Evolutionary conservation across 129 eudicot genomes (phyloP), one percentile per base, ranked within the genome.

Genomic region (Flaveria bidentis): DNA sequence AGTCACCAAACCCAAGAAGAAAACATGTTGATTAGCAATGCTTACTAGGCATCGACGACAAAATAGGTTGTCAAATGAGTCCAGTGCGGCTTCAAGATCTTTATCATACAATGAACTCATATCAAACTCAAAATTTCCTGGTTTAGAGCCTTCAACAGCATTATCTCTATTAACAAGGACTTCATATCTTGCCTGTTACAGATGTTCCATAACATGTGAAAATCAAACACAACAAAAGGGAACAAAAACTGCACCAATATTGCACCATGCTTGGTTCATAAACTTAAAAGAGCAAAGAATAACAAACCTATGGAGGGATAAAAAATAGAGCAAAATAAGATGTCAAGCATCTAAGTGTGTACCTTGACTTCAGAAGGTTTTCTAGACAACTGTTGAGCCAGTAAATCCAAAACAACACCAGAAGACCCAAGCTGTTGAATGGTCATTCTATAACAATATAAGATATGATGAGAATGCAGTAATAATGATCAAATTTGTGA

Each of bases 11-110:
- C 6, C 51, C 56, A 71, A 51, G 70, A 81, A 45, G 11, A 47
- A 76, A 30, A 39, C 23, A 77, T 42, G 22, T n/a, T 42, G 5
- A 44, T 67, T 44, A 72, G 55, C 36, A 50, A 76, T 55, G 73
- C 86, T 84, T 88, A 95, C 99, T 78, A 87, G 87, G 80, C 99
- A 95, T 78, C 99, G 97, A 52, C 99, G 99, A 78, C 99, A 95
- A 73, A 91, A 95, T 51, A 95, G 80, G 75, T 91, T 95, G 86
- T 95, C 99, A 80, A 95, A 95, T 11, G 99, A 95, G 82, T 95
- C 99, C 73, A 95, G 66, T 67, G 99, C 99, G 66, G 96, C 89
- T 61, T 91, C 97, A 66, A 95, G 90, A 85, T 91, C 94, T 81
- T 91, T 95, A 73, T 91, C 97, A 77, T 84, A 85, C 78, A 86